Evolutionary conservation across 495 filamentous ascomycete species (phyloP).

Genomic region (Penicillium silybi): DNA sequence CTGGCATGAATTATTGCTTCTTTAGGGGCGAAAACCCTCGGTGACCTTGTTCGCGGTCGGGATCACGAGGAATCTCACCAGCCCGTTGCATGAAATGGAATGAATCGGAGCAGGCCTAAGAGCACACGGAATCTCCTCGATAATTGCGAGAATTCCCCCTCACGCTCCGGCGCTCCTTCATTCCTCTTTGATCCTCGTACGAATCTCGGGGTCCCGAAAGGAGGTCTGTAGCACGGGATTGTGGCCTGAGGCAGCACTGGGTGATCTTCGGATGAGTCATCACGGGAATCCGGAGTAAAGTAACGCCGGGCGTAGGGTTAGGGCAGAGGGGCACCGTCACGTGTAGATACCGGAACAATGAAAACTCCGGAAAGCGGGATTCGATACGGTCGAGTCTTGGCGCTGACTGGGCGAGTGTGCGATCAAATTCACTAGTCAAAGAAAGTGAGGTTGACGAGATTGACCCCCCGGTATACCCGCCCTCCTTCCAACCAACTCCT

Average conservation of each 20-base stretch:
- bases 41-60: conserved; percentile 6
- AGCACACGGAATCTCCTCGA: not conserved
- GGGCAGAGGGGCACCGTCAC: conserved; percentile 30
- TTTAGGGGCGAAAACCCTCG: conserved; percentile 26
- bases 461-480: conserved; percentile 38
- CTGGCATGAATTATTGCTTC: conserved; percentile 33
- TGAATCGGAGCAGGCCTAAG: not conserved
- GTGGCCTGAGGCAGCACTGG: conserved; percentile 8
- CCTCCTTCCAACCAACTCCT: conserved; percentile 30
- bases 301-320: conserved; percentile 11
- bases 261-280: conserved; percentile 2
- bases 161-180: not conserved
- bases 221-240: not conserved
- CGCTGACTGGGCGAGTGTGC: conserved; percentile 40
- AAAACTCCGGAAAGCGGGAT: conserved; percentile 21
- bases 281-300: not conserved
- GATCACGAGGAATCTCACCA: conserved; percentile 10
- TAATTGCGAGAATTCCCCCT: not conserved
- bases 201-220: not conserved
- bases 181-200: conserved; percentile 1
- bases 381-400: conserved; percentile 37
- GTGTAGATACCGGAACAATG: conserved; percentile 32
- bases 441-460: conserved; percentile 38
- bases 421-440: conserved; percentile 47
- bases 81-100: not conserved